Base-by-base conservation (phyloP, 2,329 filamentous ascomycete species). In the Colletotrichum sp. region DNA sequence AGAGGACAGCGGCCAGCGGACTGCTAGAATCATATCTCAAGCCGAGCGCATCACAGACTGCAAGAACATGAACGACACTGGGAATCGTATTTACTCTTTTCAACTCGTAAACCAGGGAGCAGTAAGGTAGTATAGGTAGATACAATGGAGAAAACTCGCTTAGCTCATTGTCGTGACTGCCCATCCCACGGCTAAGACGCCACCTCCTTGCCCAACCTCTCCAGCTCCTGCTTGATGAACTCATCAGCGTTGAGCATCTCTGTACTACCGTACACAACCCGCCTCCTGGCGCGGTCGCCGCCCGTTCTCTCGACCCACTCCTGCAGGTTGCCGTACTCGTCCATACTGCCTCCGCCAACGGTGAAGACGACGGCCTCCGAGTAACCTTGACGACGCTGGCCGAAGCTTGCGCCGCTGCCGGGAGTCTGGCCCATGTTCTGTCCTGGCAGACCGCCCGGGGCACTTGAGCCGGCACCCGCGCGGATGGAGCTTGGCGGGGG, bases 261-360 rank as follows among this genome's bases (percentile, higher is more conserved):
- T 16, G 97, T 99, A 82, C 96, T 98, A 22, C 97, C 97, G 84
- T 99, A 99, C 2, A 98, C 94, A 12, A 99, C 94, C 78, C 96
- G 90, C 85, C 95, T 94, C 83, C 92, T 94, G 27, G 91, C 90
- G 11, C 92, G 90, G 71, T 91, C 90, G 16, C 92, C 92, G 64
- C 89, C 88, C 6, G 95, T 96, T 78, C 96, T 90, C 83, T 92
- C 92, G 7, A 96, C 95, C 97, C 97, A 99, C 82, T 98, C 97
- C 83, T 98, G 95, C 83, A 99, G 84, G 84, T 99, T 99, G 25
- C 96, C 96, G 83, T 98, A 99, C 84, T 99, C 97, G 80, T 99
- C 97, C 95, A 99, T 98, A 83, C 96, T 98, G 57, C 97, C 97
- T 63, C 98, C 97, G 6, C 97, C 97, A 5, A 98, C 95, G 0